Base-by-base conservation (phyloP, 176 grass and related monocot genomes). In the Eragrostis nindensis region DNA sequence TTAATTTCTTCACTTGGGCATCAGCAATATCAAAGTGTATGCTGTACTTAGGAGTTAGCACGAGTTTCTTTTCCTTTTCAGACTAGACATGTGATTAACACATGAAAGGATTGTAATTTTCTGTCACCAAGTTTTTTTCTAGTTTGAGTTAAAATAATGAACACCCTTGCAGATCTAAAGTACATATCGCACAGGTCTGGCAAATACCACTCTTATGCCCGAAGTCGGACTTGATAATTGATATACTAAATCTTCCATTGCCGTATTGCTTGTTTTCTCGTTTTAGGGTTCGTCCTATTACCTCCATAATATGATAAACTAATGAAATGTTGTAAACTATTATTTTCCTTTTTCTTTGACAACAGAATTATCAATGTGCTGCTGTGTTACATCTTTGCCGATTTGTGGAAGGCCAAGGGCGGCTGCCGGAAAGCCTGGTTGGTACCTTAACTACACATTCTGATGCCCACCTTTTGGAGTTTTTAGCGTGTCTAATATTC, bases 311-410 rank as follows among this genome's bases (percentile, higher is more conserved):
- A 44, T 50, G 60, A 65, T 78, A 64, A 2, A 55, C 32, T 36
- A 71, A 45, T 1, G 19, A 42, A 66, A 25, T 75, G 39, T 4
- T 8, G 26, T 36, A 22, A 32, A 49, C 39, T 81, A 30, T 2
- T 7, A 18, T 16, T 4, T 68, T 57, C 60, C 56, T 66, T 66
- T 38, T 59, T 41, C 25, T 59, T 70, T 91, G 49, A 84, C 78
- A 75, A 73, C 83, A 97, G 94, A 89, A 94, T 67, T 90, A 80
- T 70, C 82, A 87, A 52, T 73, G 63, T 45, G 56, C 56, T 44
- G 91, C 89, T 27, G 91, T 97, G 25, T 78, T 74, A 63, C 91
- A 86, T 26, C 94, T 97, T 46, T 89, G 89, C 74, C 74, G 89
- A 74, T 93, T 91, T 75, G 71, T 91, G 47, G 84, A 94, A 73